phyloP scores from a whole-genome alignment of 2,329 filamentous ascomycete species.

The Xylariales sp. region DNA sequence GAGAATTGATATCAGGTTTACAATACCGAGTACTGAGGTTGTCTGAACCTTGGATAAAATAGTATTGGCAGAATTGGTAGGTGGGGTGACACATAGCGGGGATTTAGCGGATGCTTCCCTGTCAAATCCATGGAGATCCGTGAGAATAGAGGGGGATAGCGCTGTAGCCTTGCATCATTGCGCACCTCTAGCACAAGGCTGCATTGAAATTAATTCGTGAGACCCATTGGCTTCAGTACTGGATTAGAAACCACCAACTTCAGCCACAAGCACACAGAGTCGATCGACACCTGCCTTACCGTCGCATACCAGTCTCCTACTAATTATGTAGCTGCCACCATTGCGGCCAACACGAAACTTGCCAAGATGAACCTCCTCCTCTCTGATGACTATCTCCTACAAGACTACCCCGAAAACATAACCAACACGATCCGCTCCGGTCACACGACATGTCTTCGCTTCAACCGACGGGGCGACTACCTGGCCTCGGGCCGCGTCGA shows the following conservation, averaged over 20 bases:
- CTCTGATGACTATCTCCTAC: constrained; percentile 59
- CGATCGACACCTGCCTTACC: no score
- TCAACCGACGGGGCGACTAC: constrained; percentile 92
- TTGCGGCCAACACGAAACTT: no score
- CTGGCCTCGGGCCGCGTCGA: constrained; percentile 91
- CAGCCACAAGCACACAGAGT: not conserved
- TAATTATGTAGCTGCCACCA: no score
- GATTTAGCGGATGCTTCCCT: constrained; percentile 1
- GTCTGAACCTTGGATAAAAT: not conserved
- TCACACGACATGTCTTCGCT: constrained; percentile 67
- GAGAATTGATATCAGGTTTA: no score
- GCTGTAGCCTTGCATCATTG: constrained; percentile 12
- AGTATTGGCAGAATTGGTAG: constrained; percentile 5
- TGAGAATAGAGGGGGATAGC: not conserved
- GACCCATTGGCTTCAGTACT: no score
- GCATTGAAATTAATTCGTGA: constrained; percentile 7
- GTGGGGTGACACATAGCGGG: constrained; percentile 8
- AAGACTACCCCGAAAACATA: constrained; percentile 87
- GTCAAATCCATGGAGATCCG: constrained; percentile 6
- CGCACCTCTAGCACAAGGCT: constrained; percentile 6
- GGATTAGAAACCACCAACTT: constrained; percentile 1
- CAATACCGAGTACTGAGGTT: no score
- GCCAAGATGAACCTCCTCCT: constrained; percentile 53
- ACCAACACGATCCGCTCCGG: constrained; percentile 77
- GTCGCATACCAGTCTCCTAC: no score